Base-by-base conservation (phyloP, 164 flowering plant species). In the Berberis thunbergii region DNA sequence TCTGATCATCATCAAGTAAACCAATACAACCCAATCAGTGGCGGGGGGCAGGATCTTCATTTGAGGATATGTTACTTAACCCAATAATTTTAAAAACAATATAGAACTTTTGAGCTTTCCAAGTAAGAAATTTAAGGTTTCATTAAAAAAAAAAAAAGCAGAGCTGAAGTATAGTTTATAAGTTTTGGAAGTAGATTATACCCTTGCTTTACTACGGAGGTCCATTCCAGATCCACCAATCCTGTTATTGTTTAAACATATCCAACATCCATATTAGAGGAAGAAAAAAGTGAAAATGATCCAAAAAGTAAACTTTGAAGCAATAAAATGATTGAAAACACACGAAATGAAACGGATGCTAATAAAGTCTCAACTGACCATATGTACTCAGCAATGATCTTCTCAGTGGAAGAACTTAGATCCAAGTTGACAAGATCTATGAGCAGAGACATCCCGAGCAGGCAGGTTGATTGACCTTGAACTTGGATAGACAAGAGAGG, bases 311-410 rank as follows among this genome's bases (percentile, higher is more conserved):
- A 6, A 54, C n/a, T 6, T 12, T 54, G 39, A 54, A 54, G 39
- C 39, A 54, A 54, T 6, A 4, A 6, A 54, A 54, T 54, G 0
- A 54, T 11, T 6, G 26, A 44, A 38, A 59, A 45, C 1, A 45
- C 38, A 52, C 10, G n/a, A 12, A 43, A 52, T 43, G 4, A 41
- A 43, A 13, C 4, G 45, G n/a, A 39, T 55, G 39, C 45, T 12
- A 41, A 57, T 41, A 53, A 12, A 38, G 52, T 45, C 4, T 2
- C 8, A 44, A 40, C 41, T 1, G 40, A 88, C 95, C 96, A 88
- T 75, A 88, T 83, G 81, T 88, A 88, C 66, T 88, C 96, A 1
- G 88, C 96, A 42, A 86, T 84, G 64, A 86, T 63, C 59, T 84
- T 83, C 12, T 86, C 79, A 2, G 87, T 81, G 57, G 74, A 1